Base-by-base conservation (phyloP, 805 yeast genomes). In the Candida piceae region DNA sequence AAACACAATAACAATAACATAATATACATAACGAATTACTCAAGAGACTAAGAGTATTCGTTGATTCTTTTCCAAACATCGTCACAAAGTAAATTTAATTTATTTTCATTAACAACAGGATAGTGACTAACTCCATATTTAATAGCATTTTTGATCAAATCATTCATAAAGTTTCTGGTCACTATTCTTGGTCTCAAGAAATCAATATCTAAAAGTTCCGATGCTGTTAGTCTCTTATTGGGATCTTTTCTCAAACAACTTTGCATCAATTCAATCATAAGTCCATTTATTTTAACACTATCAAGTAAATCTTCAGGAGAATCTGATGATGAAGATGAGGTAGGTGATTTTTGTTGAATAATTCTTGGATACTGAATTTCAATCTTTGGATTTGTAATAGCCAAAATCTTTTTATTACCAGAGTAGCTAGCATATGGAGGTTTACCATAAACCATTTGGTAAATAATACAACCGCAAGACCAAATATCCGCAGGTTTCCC, bases 381-480 rank as follows among this genome's bases (percentile, higher is more conserved):
- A 17, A 85, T 76, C 42, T 81, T 80, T 0, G 95, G 93, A 54
- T 86, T 84, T 74, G 84, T 84, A 26, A 87, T 90, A 2, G 96
- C 96, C 55, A 80, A 65, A 26, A 87, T 67, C 41, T 95, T 65
- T 52, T 84, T 85, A 40, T 82, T 76, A 1, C 94, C 93, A 34
- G 78, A 74, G 49, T 74, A 85, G 4, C 70, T 68, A 1, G 87
- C 94, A 64, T 86, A 89, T 1, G 98, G 98, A 2, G 97, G 90
- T 42, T 73, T 72, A 0, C 96, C 96, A 51, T 93, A 94, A 7
- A 89, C 74, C 95, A 93, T 87, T 58, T 93, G 97, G 60, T 88
- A 90, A 1, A 93, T 67, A 3, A 93, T 90, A 58, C 97, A 88
- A 1, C 98, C 98, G 62, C 96, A 84, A 16, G 97, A 88, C 98